Evolutionary conservation across 2,329 filamentous ascomycete genomes (phyloP).

Genomic region (Beauveria bassiana): DNA sequence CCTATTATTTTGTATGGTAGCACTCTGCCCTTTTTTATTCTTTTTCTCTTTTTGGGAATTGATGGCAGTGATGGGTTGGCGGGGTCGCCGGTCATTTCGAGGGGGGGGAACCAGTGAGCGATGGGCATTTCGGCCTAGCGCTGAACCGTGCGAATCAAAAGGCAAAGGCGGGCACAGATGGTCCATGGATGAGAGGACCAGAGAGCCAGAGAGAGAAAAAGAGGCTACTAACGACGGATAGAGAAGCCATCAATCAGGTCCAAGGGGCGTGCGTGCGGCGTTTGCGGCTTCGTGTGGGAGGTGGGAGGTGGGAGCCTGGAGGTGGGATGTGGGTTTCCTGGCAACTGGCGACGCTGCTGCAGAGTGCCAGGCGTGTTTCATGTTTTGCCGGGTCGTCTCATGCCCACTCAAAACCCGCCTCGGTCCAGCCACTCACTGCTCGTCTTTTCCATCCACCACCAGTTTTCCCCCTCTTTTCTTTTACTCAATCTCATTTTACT

Average conservation of each 20-base stretch:
- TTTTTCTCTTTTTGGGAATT: too few relatives aligned
- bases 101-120: not conserved
- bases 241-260: too few relatives aligned
- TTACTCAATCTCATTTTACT: not conserved
- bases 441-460: not conserved
- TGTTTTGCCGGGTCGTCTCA: conserved; percentile 11
- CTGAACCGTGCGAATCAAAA: not conserved
- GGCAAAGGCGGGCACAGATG: too few relatives aligned
- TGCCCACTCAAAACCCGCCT: conserved; percentile 9
- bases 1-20: too few relatives aligned
- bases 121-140: not conserved
- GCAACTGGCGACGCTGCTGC: not conserved
- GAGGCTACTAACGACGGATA: too few relatives aligned
- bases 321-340: not conserved
- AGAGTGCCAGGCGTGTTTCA: conserved; percentile 16
- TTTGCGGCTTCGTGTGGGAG: not conserved
- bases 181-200: too few relatives aligned
- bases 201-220: too few relatives aligned
- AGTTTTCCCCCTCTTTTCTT: not conserved
- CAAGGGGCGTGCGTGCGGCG: not conserved
- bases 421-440: not conserved
- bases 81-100: not conserved
- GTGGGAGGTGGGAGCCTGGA: too few relatives aligned
- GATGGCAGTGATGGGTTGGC: not conserved
- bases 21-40: too few relatives aligned